These are phyloP conservation scores for Hygrocybe coccinea DNA, from an alignment of 768 basidiomycete species.

Conservation along the genomic window DNA sequence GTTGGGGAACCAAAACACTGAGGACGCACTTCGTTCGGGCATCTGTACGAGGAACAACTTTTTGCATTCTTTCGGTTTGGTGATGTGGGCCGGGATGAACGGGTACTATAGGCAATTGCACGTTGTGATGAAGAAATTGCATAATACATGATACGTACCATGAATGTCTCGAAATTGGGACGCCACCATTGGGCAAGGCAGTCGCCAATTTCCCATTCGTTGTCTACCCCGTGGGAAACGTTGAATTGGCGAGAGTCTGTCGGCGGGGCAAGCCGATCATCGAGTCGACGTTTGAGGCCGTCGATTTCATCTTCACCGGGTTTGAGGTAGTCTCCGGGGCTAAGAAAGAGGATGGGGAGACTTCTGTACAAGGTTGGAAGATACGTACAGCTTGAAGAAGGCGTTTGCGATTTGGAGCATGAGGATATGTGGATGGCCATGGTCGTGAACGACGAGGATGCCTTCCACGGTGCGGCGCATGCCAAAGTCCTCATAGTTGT, in stretches of 20 bases:
- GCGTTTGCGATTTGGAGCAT: constrained; percentile 99
- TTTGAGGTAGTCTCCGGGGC: constrained; percentile 97
- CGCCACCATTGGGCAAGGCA: constrained; percentile 99
- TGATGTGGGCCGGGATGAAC: constrained; percentile 91
- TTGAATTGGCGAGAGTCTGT: constrained; percentile 65
- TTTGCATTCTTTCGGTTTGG: constrained; percentile 97
- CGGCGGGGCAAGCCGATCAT: constrained; percentile 83
- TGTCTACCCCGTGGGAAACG: constrained; percentile 68
- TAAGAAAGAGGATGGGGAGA: constrained; percentile 23
- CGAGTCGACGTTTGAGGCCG: constrained; percentile 83
- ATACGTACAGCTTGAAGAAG: constrained; percentile 93
- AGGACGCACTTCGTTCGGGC: constrained; percentile 80
- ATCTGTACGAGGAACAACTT: constrained; percentile 93
- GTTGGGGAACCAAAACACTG: background rate
- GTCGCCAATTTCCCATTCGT: constrained; percentile 95
- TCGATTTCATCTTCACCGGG: constrained; percentile 92
- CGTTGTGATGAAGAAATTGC: background rate
- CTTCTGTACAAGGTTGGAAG: background rate
- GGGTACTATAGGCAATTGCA: constrained; percentile 60
- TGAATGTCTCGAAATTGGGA: constrained; percentile 97
- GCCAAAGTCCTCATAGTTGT: constrained; percentile 95
- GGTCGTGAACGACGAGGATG: constrained; percentile 87
- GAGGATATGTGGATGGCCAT: constrained; percentile 95
- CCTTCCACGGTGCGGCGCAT: constrained; percentile 95
- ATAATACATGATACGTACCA: constrained; percentile 53